Percentiles rank a stretch among this genome's conserved stretches.
Evolutionary conservation across 2,329 filamentous ascomycete species (phyloP).

Genomic region (Fusarium sp.): DNA sequence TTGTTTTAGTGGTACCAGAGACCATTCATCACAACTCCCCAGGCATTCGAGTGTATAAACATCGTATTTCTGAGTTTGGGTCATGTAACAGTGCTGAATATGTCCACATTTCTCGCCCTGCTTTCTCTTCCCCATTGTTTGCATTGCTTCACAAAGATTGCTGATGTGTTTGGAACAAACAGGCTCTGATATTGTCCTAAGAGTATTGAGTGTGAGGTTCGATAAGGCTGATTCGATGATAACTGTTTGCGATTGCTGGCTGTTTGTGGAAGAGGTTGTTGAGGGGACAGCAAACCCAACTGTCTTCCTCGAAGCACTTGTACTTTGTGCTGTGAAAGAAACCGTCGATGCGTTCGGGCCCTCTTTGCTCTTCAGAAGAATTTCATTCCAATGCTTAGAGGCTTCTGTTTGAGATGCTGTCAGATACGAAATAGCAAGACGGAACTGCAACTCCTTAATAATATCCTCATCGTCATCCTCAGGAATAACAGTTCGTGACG

Average conservation of each 20-base stretch:
- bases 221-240: neutral
- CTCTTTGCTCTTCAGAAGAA: neutral
- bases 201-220: neutral
- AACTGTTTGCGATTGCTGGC: neutral
- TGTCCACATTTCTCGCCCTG: neutral
- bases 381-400: neutral
- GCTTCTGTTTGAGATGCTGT: accelerated
- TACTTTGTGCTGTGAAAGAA: accelerated
- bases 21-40: neutral
- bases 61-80: accelerated
- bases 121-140: neutral
- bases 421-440: neutral
- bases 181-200: accelerated
- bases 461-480: neutral
- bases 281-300: neutral
- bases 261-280: neutral
- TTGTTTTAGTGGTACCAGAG: neutral
- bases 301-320: neutral
- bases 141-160: neutral
- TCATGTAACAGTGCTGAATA: neutral
- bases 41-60: neutral
- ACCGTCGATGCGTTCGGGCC: accelerated
- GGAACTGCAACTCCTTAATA: neutral
- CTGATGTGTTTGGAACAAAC: neutral
- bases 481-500: neutral